phyloP scores from a whole-genome alignment of 140 eudicot genomes.

The Stevia rebaudiana region DNA sequence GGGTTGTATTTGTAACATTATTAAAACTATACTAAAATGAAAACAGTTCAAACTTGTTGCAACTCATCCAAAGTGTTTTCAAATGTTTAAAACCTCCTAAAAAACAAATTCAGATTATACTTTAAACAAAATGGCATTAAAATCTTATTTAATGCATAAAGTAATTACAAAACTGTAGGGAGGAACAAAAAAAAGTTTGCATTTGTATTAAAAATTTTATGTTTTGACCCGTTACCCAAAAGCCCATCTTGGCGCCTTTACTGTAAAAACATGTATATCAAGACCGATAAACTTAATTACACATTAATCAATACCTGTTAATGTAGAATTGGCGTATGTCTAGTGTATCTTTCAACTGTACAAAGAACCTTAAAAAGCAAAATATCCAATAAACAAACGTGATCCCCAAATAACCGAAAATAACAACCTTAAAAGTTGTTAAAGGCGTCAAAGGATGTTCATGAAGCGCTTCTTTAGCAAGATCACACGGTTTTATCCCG shows the following conservation, averaged over 20 bases:
- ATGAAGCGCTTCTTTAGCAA: conserved; percentile 82
- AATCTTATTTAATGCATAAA: background rate
- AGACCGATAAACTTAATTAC: background rate
- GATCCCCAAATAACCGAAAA: conserved; percentile 82
- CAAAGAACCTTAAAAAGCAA: conserved; percentile 75
- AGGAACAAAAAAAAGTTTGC: background rate
- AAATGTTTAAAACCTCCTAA: background rate
- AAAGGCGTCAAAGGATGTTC: conserved; percentile 80
- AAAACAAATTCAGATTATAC: background rate
- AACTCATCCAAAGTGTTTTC: conserved; percentile 11
- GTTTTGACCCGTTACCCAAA: conserved; percentile 1
- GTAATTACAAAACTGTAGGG: background rate
- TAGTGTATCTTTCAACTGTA: conserved; percentile 72
- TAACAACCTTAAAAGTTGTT: conserved; percentile 60
- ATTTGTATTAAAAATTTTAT: background rate
- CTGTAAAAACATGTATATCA: background rate
- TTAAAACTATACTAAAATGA: background rate
- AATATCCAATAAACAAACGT: conserved; percentile 73
- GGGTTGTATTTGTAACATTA: background rate
- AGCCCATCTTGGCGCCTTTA: background rate
- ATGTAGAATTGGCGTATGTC: conserved; percentile 70
- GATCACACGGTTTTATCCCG: conserved; percentile 84
- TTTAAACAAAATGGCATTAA: background rate
- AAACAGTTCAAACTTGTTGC: background rate
- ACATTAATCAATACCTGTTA: conserved; percentile 49